Evolutionary conservation across 1,139 yeast genomes (phyloP).

Genomic region (Geotrichum reessii): DNA sequence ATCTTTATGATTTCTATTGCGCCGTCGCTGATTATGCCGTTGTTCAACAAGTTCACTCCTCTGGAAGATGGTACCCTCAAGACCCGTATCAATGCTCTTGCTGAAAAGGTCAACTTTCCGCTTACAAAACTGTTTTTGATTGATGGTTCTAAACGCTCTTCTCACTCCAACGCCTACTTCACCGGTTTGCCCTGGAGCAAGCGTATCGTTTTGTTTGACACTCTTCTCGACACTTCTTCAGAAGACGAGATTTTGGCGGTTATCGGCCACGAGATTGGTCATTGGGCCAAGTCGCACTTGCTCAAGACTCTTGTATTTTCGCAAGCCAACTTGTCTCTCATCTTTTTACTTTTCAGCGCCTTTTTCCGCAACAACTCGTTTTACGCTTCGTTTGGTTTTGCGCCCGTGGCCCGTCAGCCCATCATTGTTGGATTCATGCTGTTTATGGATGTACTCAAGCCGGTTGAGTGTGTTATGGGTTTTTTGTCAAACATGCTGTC

Average conservation of each 20-base stretch:
- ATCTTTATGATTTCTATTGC: conserved; percentile 60
- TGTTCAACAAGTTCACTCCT: conserved; percentile 86
- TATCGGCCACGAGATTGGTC: conserved; percentile 95
- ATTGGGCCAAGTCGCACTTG: conserved; percentile 88
- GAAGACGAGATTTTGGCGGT: conserved; percentile 85
- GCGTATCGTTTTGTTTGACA: conserved; percentile 88
- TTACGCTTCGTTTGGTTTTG: conserved; percentile 76
- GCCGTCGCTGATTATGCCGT: conserved; percentile 84
- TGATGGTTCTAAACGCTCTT: conserved; percentile 92
- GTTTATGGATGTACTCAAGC: conserved; percentile 58
- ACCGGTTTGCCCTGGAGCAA: conserved; percentile 95
- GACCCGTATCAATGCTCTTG: conserved; percentile 71
- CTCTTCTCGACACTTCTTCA: conserved; percentile 74
- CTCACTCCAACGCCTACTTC: conserved; percentile 95
- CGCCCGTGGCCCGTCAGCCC: conserved; percentile 46
- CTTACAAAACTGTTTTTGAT: conserved; percentile 75
- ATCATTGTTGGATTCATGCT: conserved; percentile 72
- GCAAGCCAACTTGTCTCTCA: conserved; percentile 58
- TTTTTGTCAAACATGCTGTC: conserved; percentile 64
- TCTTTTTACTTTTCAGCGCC: conserved; percentile 68
- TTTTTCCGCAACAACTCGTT: conserved; percentile 75
- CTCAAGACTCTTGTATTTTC: conserved; percentile 59
- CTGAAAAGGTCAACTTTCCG: conserved; percentile 74
- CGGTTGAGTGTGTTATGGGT: conserved; percentile 63
- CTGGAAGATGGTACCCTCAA: conserved; percentile 87